phyloP scores from a whole-genome alignment of 768 basidiomycete species.

The Tremella fuciformis region DNA sequence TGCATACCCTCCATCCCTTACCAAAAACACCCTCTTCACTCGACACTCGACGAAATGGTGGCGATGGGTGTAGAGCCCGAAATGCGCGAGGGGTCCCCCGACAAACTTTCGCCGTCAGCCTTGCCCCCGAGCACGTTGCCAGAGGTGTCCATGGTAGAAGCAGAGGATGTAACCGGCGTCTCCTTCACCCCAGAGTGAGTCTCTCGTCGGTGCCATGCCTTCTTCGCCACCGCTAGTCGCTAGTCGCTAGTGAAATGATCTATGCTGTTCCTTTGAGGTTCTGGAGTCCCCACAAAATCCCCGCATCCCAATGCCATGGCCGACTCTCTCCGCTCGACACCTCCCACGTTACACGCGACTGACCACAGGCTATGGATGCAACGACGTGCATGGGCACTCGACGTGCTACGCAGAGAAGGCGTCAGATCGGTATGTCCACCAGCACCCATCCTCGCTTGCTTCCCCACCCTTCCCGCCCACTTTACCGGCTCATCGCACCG shows the following conservation, averaged over 20 bases:
- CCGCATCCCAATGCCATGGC: too few species aligned
- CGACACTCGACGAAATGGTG: too few species aligned
- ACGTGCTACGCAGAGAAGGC: conserved; percentile 40
- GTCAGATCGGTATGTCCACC: conserved; percentile 41
- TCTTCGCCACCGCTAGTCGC: background rate
- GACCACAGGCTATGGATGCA: conserved; percentile 43
- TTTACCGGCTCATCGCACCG: background rate
- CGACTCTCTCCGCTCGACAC: too few species aligned
- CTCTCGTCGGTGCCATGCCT: background rate
- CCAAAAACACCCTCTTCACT: too few species aligned
- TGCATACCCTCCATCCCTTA: too few species aligned
- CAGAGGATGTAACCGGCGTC: conserved; percentile 44
- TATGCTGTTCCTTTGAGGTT: too few species aligned
- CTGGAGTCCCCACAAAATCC: too few species aligned
- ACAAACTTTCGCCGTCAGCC: conserved; percentile 22
- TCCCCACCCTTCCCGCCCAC: background rate
- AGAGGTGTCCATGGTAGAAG: conserved; percentile 50
- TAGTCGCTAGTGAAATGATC: background rate
- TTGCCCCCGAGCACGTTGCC: conserved; percentile 26
- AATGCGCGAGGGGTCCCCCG: background rate
- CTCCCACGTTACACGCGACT: background rate
- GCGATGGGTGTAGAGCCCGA: background rate
- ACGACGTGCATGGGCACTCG: conserved; percentile 48
- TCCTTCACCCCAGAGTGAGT: conserved; percentile 48
- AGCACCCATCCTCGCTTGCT: background rate